Evolutionary conservation across 768 basidiomycete genomes (phyloP).

Genomic region (Arthromyces matolae): DNA sequence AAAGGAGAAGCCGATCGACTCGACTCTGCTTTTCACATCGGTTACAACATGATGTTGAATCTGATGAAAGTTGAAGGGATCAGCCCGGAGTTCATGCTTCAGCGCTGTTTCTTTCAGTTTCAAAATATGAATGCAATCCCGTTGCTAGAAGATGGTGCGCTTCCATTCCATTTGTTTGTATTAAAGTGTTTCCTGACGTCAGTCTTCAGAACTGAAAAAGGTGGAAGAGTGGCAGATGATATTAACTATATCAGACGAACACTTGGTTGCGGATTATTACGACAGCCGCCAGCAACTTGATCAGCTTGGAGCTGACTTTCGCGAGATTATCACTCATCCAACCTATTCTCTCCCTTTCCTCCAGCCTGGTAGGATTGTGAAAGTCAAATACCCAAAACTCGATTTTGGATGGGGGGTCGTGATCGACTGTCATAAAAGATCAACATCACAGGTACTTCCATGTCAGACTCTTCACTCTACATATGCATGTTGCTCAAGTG

Average conservation of each 20-base stretch:
- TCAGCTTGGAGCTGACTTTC: conserved; percentile 83
- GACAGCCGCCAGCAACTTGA: conserved; percentile 91
- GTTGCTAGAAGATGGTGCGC: conserved; percentile 73
- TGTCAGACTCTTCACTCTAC: background rate
- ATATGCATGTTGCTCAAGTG: background rate
- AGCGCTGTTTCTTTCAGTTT: conserved; percentile 97
- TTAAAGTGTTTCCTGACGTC: background rate
- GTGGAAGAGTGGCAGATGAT: conserved; percentile 65
- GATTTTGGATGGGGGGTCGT: conserved; percentile 98
- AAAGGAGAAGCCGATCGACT: conserved; percentile 96
- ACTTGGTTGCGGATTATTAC: conserved; percentile 84
- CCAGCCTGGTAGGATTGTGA: conserved; percentile 88
- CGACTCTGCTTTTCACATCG: conserved; percentile 97
- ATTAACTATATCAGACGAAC: conserved; percentile 80
- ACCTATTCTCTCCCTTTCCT: conserved; percentile 91
- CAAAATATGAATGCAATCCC: conserved; percentile 94
- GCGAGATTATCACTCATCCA: conserved; percentile 91
- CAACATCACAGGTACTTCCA: conserved; percentile 68
- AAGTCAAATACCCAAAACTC: conserved; percentile 77
- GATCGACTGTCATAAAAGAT: conserved; percentile 85
- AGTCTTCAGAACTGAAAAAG: conserved; percentile 57
- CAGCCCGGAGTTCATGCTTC: conserved; percentile 97
- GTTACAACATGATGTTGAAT: conserved; percentile 99
- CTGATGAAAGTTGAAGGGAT: conserved; percentile 98
- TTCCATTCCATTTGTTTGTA: background rate